These are phyloP conservation scores for Kernera saxatilis DNA, from an alignment of 345 rosid genomes.

Conservation along the genomic window DNA sequence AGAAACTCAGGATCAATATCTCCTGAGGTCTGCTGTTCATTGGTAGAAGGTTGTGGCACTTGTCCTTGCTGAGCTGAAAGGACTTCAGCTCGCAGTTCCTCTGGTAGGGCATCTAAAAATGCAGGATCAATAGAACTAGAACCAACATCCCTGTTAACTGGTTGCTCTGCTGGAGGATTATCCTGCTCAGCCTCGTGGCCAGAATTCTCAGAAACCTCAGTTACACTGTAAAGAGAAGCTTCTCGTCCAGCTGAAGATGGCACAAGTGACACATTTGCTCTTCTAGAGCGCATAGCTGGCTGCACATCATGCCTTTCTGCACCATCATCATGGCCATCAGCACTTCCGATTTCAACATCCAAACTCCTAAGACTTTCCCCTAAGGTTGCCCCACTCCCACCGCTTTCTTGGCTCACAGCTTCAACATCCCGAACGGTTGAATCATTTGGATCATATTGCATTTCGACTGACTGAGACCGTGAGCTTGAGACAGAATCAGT, in stretches of 20 bases:
- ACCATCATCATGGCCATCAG: slow-evolving; percentile 97
- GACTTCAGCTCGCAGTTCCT: slow-evolving; percentile 95
- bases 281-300: slow-evolving; percentile 54
- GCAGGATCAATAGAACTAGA: slow-evolving; percentile 94
- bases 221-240: slow-evolving; percentile 75
- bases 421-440: slow-evolving; percentile 75
- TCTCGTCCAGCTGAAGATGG: slow-evolving; percentile 59
- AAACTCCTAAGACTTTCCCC: slow-evolving; percentile 96
- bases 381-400: slow-evolving; percentile 93
- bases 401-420: slow-evolving; percentile 96
- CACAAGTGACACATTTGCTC: slow-evolving; percentile 54
- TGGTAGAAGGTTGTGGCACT: slow-evolving; percentile 64
- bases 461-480: slow-evolving; percentile 63
- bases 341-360: slow-evolving; percentile 98
- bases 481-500: slow-evolving; percentile 38
- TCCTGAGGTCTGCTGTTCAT: slow-evolving; percentile 62
- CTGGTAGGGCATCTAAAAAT: slow-evolving; percentile 95
- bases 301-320: slow-evolving; percentile 85
- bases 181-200: slow-evolving; percentile 84
- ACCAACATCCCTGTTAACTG: slow-evolving; percentile 47
- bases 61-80: slow-evolving; percentile 90
- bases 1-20: slow-evolving; percentile 98
- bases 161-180: slow-evolving; percentile 58
- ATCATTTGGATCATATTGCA: slow-evolving; percentile 93
- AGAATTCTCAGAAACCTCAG: slow-evolving; percentile 91